Percentiles rank a stretch among this genome's conserved stretches.
These are phyloP conservation scores for Lablab purpureus DNA, from an alignment of 306 rosid genomes.

Conservation along the genomic window DNA sequence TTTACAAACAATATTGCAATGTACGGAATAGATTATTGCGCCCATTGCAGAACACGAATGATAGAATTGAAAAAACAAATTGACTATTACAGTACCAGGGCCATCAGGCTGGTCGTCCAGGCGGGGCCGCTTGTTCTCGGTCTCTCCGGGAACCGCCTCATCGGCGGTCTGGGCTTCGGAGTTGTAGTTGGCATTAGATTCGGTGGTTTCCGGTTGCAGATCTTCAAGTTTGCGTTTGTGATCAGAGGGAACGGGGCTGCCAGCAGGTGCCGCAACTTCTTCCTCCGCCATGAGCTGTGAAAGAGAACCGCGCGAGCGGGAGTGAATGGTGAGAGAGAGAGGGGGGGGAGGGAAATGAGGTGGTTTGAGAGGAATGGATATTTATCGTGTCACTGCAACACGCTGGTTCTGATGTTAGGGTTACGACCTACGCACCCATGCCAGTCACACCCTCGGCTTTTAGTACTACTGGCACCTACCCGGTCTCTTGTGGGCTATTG, in stretches of 20 bases:
- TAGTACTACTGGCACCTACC: background rate
- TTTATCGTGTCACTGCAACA: constrained; percentile 20
- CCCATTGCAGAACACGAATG: background rate
- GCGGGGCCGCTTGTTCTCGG: constrained; percentile 77
- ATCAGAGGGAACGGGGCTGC: constrained; percentile 68
- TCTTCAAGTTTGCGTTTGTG: constrained; percentile 90
- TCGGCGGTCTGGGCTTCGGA: constrained; percentile 28
- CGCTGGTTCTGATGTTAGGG: constrained; percentile 46
- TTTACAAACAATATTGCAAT: background rate
- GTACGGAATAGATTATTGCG: background rate
- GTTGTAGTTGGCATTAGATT: constrained; percentile 48
- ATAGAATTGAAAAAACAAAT: background rate
- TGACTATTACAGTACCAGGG: constrained; percentile 52
- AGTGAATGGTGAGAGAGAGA: background rate
- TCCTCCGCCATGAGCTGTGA: constrained; percentile 78
- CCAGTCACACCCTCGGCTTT: background rate
- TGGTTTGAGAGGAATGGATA: constrained; percentile 38
- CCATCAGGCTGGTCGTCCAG: constrained; percentile 62
- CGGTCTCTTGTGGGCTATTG: background rate
- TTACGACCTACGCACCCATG: constrained; percentile 31
- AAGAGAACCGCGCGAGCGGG: constrained; percentile 6
- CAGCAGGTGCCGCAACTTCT: constrained; percentile 54
- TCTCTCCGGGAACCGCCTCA: constrained; percentile 48
- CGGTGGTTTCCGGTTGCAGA: constrained; percentile 59
- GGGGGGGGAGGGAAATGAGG: background rate